Conservation (phyloP, 352 stramenopile species). For the Phytophthora syringae region DNA sequence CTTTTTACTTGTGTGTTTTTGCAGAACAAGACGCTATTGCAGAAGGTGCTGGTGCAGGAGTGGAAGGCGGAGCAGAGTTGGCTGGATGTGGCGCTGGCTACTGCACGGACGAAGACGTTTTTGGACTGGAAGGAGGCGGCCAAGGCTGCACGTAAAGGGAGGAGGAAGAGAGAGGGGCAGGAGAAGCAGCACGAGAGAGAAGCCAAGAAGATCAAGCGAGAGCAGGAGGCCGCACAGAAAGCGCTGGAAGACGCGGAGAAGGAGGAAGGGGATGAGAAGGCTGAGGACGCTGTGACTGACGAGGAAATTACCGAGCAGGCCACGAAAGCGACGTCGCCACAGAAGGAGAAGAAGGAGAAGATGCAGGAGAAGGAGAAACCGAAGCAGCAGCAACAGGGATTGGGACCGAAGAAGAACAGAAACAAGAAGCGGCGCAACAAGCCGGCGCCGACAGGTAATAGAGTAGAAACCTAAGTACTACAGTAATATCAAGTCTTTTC, state of each 20-base stretch:
- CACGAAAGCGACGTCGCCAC: not conserved
- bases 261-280: not conserved
- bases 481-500: constrained; percentile 13
- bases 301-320: not conserved
- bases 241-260: not conserved
- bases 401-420: constrained; percentile 18
- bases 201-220: constrained; percentile 44
- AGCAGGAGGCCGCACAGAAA: constrained; percentile 31
- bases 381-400: constrained; percentile 1
- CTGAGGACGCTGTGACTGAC: not conserved
- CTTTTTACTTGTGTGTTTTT: constrained; percentile 7
- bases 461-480: constrained; percentile 22
- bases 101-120: constrained; percentile 61
- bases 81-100: constrained; percentile 60
- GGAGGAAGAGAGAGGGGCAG: constrained; percentile 66
- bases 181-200: constrained; percentile 50
- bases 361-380: constrained; percentile 1
- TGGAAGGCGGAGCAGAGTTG: constrained; percentile 68
- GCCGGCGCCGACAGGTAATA: not conserved
- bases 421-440: constrained; percentile 31
- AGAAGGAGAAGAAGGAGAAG: constrained; percentile 15
- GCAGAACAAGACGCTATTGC: constrained; percentile 55
- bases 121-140: constrained; percentile 69
- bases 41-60: constrained; percentile 72
- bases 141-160: constrained; percentile 64